Conservation (phyloP, 208 protist species). For the Crithidia fasciculata region DNA sequence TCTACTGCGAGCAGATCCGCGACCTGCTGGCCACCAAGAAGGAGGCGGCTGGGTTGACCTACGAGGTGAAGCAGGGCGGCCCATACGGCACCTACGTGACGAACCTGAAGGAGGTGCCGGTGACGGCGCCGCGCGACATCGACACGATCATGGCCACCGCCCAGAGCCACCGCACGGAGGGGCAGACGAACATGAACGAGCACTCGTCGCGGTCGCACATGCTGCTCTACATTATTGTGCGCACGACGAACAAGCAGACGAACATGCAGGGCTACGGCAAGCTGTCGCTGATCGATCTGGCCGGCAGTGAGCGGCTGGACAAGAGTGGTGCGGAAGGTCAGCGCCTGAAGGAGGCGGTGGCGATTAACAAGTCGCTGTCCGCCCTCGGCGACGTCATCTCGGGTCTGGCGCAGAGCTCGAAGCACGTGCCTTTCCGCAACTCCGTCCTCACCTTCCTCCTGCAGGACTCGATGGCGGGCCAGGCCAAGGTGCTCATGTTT, state of each 20-base stretch:
- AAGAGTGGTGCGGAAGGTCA: constrained; percentile 90
- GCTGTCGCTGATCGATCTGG: constrained; percentile 93
- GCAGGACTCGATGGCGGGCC: constrained; percentile 92
- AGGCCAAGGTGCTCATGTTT: constrained; percentile 96
- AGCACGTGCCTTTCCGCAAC: constrained; percentile 94
- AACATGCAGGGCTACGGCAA: constrained; percentile 92
- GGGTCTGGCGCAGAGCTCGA: constrained; percentile 78
- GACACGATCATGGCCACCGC: constrained; percentile 83
- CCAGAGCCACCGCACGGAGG: constrained; percentile 74
- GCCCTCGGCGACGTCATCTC: constrained; percentile 91
- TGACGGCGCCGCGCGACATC: constrained; percentile 77
- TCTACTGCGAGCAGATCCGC: constrained; percentile 91
- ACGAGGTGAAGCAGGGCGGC: constrained; percentile 92
- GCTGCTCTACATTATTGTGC: constrained; percentile 91
- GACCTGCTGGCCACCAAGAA: constrained; percentile 82
- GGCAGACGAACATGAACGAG: constrained; percentile 94
- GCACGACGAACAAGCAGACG: constrained; percentile 88
- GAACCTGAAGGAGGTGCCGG: constrained; percentile 82
- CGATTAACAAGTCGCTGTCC: constrained; percentile 94
- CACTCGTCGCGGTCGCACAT: constrained; percentile 95
- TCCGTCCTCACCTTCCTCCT: constrained; percentile 92
- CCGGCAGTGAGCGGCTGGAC: constrained; percentile 92
- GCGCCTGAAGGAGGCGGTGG: constrained; percentile 87
- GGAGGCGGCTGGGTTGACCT: constrained; percentile 53
- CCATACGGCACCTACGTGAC: constrained; percentile 91